Conservation (phyloP, 2,329 filamentous ascomycete genomes). For the Calonectria leucothoes region DNA sequence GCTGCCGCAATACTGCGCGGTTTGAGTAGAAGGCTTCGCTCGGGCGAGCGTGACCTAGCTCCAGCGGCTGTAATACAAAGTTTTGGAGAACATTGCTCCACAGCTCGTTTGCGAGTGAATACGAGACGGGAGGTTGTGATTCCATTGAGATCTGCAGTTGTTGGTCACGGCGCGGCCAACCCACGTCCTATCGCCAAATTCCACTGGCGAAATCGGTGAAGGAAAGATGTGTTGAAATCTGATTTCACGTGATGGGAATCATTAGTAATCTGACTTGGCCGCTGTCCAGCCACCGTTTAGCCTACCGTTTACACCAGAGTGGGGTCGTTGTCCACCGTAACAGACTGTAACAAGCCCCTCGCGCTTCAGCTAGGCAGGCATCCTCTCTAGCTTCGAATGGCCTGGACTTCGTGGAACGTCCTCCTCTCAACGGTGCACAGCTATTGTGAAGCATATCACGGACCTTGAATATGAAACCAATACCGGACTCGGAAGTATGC, state of each 20-base stretch:
- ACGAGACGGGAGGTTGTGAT: not conserved
- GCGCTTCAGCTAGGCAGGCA: not conserved
- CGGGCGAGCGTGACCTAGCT: not conserved
- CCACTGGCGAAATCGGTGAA: not conserved
- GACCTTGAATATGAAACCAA: not conserved
- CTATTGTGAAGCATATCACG: not conserved
- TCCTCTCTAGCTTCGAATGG: not conserved
- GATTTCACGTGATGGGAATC: not conserved
- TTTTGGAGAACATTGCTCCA: conserved; percentile 14
- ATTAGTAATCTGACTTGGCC: not conserved
- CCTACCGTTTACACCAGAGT: not conserved
- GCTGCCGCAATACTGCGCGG: conserved; percentile 7
- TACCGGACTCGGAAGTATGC: not conserved
- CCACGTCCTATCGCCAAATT: not conserved
- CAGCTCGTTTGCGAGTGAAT: conserved; percentile 10
- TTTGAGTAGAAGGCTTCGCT: conserved; percentile 10
- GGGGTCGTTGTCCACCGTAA: not conserved
- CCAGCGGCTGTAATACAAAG: not conserved
- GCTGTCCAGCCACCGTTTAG: too few relatives aligned
- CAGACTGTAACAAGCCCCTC: not conserved
- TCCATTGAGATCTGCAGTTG: not conserved
- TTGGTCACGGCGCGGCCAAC: not conserved
- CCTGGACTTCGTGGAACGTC: not conserved
- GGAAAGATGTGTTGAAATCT: not conserved
- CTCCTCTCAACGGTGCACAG: not conserved